A percentile compares a stretch with the other conserved stretches of the same genome.
Conservation (phyloP, 306 rosid genomes). For the Luffa aegyptiaca region DNA sequence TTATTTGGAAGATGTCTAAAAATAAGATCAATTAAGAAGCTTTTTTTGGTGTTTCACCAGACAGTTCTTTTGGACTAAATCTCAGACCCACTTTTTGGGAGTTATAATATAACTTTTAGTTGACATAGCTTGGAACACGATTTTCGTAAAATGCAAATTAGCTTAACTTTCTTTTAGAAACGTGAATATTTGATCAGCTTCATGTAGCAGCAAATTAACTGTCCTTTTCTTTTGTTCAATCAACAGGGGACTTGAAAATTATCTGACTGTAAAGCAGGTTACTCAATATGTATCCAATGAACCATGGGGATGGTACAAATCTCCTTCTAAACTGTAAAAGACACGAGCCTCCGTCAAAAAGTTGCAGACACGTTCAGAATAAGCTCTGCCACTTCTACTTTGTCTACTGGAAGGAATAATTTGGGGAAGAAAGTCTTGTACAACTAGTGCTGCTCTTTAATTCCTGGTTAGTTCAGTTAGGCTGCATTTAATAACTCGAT, state of each 20-base stretch:
- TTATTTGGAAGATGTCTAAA: neutral
- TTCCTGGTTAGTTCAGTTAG: neutral
- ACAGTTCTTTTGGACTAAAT: neutral
- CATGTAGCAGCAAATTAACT: slow-evolving; percentile 8
- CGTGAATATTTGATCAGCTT: neutral
- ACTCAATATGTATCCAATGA: slow-evolving; percentile 68
- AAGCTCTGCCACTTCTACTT: neutral
- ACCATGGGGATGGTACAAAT: slow-evolving; percentile 89
- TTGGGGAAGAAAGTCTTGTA: neutral
- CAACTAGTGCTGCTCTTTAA: neutral
- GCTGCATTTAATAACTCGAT: neutral
- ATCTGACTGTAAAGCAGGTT: slow-evolving; percentile 91
- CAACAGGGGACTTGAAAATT: slow-evolving; percentile 87
- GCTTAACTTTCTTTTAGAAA: neutral
- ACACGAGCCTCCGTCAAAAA: neutral
- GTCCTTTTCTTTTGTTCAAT: neutral
- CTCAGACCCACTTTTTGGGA: neutral
- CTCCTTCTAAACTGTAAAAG: slow-evolving; percentile 75
- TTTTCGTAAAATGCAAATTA: neutral
- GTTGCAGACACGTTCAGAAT: neutral
- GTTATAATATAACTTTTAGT: neutral
- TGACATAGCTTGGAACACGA: neutral
- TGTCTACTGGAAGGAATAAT: neutral
- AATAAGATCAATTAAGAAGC: neutral
- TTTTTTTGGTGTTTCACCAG: neutral